Evolutionary conservation across 2,329 filamentous ascomycete species (phyloP).

Genomic region (Cordyceps farinosa): DNA sequence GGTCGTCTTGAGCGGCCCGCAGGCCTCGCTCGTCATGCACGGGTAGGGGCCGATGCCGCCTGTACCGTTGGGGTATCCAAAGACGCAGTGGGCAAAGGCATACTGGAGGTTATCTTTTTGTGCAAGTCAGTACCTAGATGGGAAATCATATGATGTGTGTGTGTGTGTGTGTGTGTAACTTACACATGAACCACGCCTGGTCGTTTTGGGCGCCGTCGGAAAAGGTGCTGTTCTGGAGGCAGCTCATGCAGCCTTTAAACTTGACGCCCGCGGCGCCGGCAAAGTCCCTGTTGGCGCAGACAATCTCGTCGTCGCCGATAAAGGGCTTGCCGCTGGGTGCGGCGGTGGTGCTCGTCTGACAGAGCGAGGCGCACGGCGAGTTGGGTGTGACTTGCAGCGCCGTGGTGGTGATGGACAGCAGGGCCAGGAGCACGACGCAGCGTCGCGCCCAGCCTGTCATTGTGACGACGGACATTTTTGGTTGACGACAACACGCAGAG

Average conservation of each 20-base stretch:
- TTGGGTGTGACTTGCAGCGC: slow-evolving; percentile 50
- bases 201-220: slow-evolving; percentile 47
- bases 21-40: slow-evolving; percentile 50
- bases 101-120: slow-evolving; percentile 51
- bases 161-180: slow-evolving; percentile 25
- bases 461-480: not conserved
- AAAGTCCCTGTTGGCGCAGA: slow-evolving; percentile 46
- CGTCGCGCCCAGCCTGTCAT: not conserved
- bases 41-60: slow-evolving; percentile 42
- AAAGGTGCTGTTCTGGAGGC: slow-evolving; percentile 50
- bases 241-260: slow-evolving; percentile 49
- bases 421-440: slow-evolving; percentile 9
- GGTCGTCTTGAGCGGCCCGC: slow-evolving; percentile 41
- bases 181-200: slow-evolving; percentile 55
- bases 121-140: not conserved
- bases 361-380: slow-evolving; percentile 52
- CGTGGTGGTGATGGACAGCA: slow-evolving; percentile 24
- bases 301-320: slow-evolving; percentile 43
- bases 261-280: slow-evolving; percentile 39
- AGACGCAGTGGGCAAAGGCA: slow-evolving; percentile 49
- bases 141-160: not conserved
- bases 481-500: not conserved
- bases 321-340: slow-evolving; percentile 45
- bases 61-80: slow-evolving; percentile 48
- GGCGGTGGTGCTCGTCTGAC: slow-evolving; percentile 41